Evolutionary conservation across 2,329 filamentous ascomycete species (phyloP).

Genomic region (Fusarium neocosmosporiellum): DNA sequence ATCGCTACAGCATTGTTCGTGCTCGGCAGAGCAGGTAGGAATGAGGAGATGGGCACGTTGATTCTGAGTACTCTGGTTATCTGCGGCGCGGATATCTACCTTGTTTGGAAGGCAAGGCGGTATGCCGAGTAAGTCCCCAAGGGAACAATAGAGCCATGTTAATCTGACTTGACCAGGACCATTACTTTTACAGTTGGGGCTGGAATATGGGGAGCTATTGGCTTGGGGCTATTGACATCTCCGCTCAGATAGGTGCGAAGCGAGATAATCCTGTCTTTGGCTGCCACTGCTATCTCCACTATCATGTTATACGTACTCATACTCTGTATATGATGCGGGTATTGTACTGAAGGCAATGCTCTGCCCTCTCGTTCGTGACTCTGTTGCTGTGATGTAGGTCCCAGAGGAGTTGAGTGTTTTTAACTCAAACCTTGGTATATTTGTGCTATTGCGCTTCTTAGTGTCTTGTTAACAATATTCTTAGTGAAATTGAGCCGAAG

Average conservation of each 20-base stretch:
- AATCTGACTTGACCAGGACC: not conserved
- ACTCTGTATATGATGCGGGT: not conserved
- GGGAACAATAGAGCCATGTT: not conserved
- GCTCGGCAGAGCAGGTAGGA: slow-evolving; percentile 5
- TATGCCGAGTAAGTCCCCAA: slow-evolving; percentile 14
- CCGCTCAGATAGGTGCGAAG: not conserved
- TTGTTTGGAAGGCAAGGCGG: slow-evolving; percentile 20
- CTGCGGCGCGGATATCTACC: slow-evolving; percentile 29
- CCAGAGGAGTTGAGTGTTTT: fast-evolving
- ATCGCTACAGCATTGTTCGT: slow-evolving; percentile 20
- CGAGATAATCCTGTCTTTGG: not conserved
- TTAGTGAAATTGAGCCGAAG: not conserved
- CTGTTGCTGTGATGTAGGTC: fast-evolving
- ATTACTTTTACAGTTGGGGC: not conserved
- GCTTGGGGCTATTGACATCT: not conserved
- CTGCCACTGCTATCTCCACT: not conserved
- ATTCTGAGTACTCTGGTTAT: slow-evolving; percentile 31
- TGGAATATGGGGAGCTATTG: not conserved
- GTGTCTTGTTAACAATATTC: not conserved
- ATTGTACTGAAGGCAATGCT: not conserved
- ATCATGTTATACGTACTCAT: not conserved
- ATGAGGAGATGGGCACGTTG: slow-evolving; percentile 29
- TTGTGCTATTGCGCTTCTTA: not conserved
- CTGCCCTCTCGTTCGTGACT: no score
- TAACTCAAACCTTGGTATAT: no score